Evolutionary conservation across 2,329 filamentous ascomycete species (phyloP).

Genomic region (Coniochaeta ligniaria): DNA sequence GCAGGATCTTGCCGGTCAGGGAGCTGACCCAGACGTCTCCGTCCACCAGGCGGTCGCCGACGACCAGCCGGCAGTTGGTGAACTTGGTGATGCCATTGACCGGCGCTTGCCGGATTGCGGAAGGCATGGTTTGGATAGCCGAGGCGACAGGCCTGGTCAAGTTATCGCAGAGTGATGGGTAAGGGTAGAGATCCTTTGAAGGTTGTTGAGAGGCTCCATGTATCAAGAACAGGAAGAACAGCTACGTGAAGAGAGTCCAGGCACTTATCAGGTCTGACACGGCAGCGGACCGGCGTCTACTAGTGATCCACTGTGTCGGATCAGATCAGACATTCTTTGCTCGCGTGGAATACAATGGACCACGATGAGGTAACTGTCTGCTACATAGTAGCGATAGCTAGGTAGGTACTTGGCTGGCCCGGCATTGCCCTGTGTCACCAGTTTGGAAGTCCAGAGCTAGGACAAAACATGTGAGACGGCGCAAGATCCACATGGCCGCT

Average conservation of each 20-base stretch:
- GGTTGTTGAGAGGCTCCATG: constrained; percentile 1
- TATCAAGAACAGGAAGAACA: constrained; percentile 4
- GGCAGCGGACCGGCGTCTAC: background rate
- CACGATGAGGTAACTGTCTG: constrained; percentile 1
- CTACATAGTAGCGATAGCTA: background rate
- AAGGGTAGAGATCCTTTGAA: constrained; percentile 3
- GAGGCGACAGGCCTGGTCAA: background rate
- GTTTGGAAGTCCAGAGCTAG: background rate
- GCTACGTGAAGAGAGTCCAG: background rate
- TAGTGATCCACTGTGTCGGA: background rate
- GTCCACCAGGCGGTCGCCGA: constrained; percentile 57
- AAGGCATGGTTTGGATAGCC: background rate
- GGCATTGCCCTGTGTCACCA: background rate
- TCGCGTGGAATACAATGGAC: background rate
- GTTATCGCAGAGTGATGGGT: background rate
- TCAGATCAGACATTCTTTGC: background rate
- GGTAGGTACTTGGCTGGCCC: background rate
- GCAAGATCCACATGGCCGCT: background rate
- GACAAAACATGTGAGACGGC: background rate
- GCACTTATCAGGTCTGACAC: background rate
- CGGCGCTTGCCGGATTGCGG: background rate
- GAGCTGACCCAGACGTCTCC: constrained; percentile 89
- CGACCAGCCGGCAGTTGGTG: constrained; percentile 77
- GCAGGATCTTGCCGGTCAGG: constrained; percentile 71
- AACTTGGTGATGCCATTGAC: constrained; percentile 69